Conservation (phyloP, 2,329 filamentous ascomycete genomes). For the Penicillium corylophilum region DNA sequence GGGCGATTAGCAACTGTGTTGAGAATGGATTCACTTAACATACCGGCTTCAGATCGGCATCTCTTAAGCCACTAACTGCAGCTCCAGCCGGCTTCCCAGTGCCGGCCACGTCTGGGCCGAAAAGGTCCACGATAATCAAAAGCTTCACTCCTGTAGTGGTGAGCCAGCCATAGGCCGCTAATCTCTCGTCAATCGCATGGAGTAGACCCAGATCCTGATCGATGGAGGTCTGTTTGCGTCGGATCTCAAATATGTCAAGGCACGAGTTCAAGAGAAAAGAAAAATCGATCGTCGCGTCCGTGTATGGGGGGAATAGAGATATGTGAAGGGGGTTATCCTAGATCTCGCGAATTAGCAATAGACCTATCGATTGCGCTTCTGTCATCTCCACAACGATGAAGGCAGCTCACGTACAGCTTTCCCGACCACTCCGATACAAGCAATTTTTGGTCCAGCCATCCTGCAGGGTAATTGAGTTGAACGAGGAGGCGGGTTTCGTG, state of each 20-base stretch:
- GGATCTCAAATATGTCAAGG: constrained; percentile 90
- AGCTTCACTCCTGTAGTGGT: constrained; percentile 94
- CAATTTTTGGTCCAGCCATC: constrained; percentile 70
- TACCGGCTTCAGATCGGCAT: constrained; percentile 83
- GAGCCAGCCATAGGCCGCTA: constrained; percentile 93
- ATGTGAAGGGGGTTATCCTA: constrained; percentile 98
- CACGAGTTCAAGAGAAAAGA: constrained; percentile 86
- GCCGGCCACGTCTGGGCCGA: constrained; percentile 58
- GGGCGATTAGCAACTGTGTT: constrained; percentile 5
- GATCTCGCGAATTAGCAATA: neutral
- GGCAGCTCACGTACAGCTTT: constrained; percentile 67
- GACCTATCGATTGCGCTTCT: neutral
- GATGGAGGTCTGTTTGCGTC: constrained; percentile 67
- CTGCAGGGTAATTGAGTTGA: neutral
- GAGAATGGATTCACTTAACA: constrained; percentile 28
- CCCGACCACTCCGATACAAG: constrained; percentile 90
- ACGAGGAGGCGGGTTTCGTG: neutral
- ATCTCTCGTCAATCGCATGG: constrained; percentile 87
- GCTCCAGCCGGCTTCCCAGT: constrained; percentile 32
- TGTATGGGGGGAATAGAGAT: constrained; percentile 78
- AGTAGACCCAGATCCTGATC: constrained; percentile 88
- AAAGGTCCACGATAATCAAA: constrained; percentile 86
- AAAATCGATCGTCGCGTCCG: constrained; percentile 70
- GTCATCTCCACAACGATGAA: neutral
- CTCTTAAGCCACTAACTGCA: constrained; percentile 66